Conservation (phyloP, 2,329 filamentous ascomycete species). For the Aspergillus sp. region DNA sequence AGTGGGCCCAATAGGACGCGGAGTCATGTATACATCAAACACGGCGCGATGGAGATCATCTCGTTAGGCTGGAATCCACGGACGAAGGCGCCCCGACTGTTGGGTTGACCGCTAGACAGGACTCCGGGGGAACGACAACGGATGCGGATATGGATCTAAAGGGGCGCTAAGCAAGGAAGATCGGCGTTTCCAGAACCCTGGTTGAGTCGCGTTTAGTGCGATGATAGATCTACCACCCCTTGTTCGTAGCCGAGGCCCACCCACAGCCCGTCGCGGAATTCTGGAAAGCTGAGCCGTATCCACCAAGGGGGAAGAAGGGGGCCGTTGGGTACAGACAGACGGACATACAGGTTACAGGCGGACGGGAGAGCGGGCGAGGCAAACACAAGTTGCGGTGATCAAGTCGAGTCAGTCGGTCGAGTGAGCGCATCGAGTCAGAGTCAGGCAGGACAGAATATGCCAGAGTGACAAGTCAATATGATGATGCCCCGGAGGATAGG, state of each 20-base stretch:
- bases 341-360: too few relatives aligned
- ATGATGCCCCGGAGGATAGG: too few relatives aligned
- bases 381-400: constrained; percentile 2
- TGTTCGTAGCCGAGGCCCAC: constrained; percentile 9
- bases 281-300: constrained; percentile 4
- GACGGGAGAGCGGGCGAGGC: too few relatives aligned
- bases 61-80: neutral
- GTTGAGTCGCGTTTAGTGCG: constrained; percentile 26
- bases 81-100: neutral
- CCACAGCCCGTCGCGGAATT: constrained; percentile 6
- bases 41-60: constrained; percentile 1
- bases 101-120: constrained; percentile 17
- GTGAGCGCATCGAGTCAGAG: too few relatives aligned
- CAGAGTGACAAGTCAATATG: too few relatives aligned
- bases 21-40: neutral
- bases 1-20: constrained; percentile 13
- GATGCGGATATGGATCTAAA: constrained; percentile 12
- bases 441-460: too few relatives aligned
- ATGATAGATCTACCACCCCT: constrained; percentile 27
- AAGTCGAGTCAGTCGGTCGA: too few relatives aligned
- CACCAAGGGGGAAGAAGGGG: constrained; percentile 1
- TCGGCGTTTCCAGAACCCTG: constrained; percentile 27
- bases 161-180: constrained; percentile 23
- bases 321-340: too few relatives aligned
- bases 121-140: constrained; percentile 26